These are phyloP conservation scores for Acanthamoeba sp. DNA, from an alignment of 208 protist genomes.

Conservation along the genomic window DNA sequence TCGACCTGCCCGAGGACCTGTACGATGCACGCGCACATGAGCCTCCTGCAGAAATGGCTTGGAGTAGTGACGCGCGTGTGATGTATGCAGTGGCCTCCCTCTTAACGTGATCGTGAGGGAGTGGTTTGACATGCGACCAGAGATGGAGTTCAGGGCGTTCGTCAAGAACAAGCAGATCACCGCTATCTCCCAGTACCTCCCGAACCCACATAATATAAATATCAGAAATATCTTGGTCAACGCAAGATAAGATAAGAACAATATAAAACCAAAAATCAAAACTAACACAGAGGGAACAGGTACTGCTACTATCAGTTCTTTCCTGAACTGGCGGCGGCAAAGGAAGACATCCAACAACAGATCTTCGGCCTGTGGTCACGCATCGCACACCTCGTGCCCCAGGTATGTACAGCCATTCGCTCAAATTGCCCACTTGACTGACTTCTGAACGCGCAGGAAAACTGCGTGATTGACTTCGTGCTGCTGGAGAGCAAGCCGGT, in stretches of 20 bases:
- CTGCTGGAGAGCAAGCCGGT: not conserved
- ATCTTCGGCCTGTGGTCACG: not conserved
- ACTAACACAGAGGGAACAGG: too few relatives aligned
- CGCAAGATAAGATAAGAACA: too few relatives aligned
- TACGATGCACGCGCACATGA: not conserved
- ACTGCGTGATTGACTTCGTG: slow-evolving; percentile 29
- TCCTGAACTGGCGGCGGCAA: not conserved
- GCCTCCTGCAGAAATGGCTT: not conserved
- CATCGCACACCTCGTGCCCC: not conserved
- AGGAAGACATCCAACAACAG: not conserved
- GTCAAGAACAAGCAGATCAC: slow-evolving; percentile 11
- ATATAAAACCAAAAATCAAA: too few relatives aligned
- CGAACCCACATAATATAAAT: too few relatives aligned
- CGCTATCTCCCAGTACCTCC: slow-evolving; percentile 25
- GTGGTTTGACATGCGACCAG: not conserved
- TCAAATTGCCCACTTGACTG: not conserved
- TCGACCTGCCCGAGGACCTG: not conserved
- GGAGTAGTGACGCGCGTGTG: not conserved
- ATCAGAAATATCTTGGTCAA: too few relatives aligned
- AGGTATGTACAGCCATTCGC: not conserved
- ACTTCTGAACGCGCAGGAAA: slow-evolving; percentile 18
- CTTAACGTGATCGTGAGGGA: slow-evolving; percentile 4
- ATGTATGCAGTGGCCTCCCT: not conserved
- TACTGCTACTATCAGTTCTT: slow-evolving; percentile 46
- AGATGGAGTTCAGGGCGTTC: slow-evolving; percentile 29